Evolutionary conservation across 441 rosid genomes (phyloP).

Genomic region (Gossypium trilobum): DNA sequence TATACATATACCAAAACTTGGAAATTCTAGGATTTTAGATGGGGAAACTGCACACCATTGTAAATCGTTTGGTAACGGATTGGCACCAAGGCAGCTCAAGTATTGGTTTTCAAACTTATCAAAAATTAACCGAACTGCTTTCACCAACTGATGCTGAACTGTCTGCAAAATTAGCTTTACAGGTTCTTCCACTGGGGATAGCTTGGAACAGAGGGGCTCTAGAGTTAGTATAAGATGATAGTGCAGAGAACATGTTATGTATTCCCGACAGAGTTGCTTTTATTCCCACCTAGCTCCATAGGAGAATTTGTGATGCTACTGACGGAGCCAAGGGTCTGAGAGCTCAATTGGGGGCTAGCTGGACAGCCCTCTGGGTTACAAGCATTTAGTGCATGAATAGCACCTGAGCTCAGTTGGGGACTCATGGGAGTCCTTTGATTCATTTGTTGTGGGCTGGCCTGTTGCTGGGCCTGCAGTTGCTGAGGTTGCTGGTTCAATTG

Average conservation of each 20-base stretch:
- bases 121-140: conserved; percentile 3
- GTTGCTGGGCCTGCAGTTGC: conserved; percentile 42
- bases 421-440: conserved; percentile 90
- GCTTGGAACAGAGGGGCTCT: background rate
- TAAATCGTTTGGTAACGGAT: background rate
- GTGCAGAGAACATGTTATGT: conserved; percentile 20
- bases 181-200: background rate
- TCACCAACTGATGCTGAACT: background rate
- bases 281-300: conserved; percentile 85
- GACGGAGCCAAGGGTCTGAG: conserved; percentile 86
- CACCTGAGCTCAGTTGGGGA: conserved; percentile 87
- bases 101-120: background rate
- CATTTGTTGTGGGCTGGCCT: conserved; percentile 86
- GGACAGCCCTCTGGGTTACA: conserved; percentile 81
- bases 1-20: background rate
- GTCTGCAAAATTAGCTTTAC: background rate
- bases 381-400: conserved; percentile 61
- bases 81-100: background rate
- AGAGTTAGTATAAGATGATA: background rate
- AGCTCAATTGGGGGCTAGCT: conserved; percentile 90
- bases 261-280: conserved; percentile 63
- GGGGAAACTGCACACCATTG: background rate
- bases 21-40: background rate
- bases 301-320: conserved; percentile 88
- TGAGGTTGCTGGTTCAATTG: conserved; percentile 51